phyloP scores from a whole-genome alignment of 176 grass and related monocot species.

The Avena eriantha region DNA sequence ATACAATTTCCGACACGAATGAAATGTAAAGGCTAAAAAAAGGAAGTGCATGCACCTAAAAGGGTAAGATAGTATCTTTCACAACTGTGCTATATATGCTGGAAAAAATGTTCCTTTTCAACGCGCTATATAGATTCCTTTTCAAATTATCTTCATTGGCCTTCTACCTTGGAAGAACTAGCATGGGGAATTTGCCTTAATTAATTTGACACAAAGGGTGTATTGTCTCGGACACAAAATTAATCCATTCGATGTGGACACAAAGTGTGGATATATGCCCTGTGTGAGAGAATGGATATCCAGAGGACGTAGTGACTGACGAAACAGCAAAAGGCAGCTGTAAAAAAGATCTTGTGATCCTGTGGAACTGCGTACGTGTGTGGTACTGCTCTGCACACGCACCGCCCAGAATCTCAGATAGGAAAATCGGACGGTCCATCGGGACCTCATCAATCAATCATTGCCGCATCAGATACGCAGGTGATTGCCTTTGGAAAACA shows the following conservation, averaged over 20 bases:
- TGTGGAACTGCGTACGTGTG: neutral
- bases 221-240: neutral
- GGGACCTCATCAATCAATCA: neutral
- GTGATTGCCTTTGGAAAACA: neutral
- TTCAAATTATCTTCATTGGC: too few relatives aligned
- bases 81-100: too few relatives aligned
- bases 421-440: neutral
- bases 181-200: too few relatives aligned
- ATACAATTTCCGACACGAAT: too few relatives aligned
- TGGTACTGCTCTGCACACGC: neutral
- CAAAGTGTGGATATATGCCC: neutral
- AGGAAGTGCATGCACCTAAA: too few relatives aligned
- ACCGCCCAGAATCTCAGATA: neutral
- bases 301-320: neutral
- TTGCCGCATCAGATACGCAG: neutral
- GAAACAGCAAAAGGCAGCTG: neutral
- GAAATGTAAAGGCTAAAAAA: too few relatives aligned
- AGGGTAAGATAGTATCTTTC: too few relatives aligned
- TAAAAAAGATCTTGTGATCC: conserved; percentile 3
- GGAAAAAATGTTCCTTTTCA: too few relatives aligned
- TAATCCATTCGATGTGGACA: neutral
- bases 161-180: too few relatives aligned
- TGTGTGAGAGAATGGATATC: neutral
- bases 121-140: too few relatives aligned
- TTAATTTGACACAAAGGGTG: too few relatives aligned